phyloP scores from a whole-genome alignment of 306 rosid genomes.

The Trifolium repens region DNA sequence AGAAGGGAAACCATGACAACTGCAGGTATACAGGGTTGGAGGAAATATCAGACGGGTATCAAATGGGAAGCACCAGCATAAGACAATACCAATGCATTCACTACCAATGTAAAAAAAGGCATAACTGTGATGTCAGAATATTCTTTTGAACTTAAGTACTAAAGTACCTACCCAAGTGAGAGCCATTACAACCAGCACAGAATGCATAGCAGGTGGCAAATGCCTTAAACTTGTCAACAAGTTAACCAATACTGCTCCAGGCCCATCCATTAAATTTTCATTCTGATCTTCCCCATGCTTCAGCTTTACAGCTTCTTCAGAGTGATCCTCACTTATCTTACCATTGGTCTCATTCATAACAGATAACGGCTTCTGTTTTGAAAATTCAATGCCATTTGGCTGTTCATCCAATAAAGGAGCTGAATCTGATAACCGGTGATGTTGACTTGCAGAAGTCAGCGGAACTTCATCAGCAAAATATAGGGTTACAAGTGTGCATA shows the following conservation, averaged over 20 bases:
- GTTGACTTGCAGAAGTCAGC: conserved; percentile 57
- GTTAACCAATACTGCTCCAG: conserved; percentile 92
- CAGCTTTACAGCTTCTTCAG: conserved; percentile 48
- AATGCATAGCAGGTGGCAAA: conserved; percentile 97
- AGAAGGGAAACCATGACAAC: conserved; percentile 98
- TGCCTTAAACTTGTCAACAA: conserved; percentile 92
- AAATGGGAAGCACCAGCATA: conserved; percentile 39
- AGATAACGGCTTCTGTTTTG: conserved; percentile 52
- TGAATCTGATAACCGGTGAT: conserved; percentile 65
- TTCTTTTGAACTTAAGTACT: conserved; percentile 36
- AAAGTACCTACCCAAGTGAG: conserved; percentile 84
- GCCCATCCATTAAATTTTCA: conserved; percentile 73
- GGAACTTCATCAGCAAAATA: conserved; percentile 97
- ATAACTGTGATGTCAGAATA: conserved; percentile 19
- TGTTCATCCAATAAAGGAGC: conserved; percentile 81
- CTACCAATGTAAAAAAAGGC: conserved; percentile 26
- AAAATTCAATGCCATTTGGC: conserved; percentile 57
- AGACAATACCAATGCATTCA: conserved; percentile 30
- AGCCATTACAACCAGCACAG: conserved; percentile 96
- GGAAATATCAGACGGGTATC: conserved; percentile 37
- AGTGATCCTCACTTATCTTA: conserved; percentile 42
- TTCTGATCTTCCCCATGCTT: conserved; percentile 58
- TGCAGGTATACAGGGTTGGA: conserved; percentile 48
- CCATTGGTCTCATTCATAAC: conserved; percentile 43
- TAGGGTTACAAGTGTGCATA: conserved; percentile 83